These are phyloP conservation scores for Symbiodinium pilosum DNA, from an alignment of 73 alveolate species.

Conservation along the genomic window DNA sequence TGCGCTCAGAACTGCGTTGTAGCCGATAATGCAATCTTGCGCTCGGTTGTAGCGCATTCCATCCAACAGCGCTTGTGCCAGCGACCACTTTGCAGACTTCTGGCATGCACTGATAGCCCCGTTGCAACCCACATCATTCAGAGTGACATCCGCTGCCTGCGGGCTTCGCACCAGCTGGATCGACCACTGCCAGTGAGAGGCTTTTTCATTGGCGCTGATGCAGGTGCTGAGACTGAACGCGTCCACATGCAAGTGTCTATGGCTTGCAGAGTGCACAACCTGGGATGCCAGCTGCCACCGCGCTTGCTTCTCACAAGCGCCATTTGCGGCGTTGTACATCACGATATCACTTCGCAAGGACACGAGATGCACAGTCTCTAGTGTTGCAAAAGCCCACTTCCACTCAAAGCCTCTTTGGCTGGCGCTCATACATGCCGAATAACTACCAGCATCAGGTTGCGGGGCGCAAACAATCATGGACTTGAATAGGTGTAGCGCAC, in stretches of 20 bases:
- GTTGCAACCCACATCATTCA: slow-evolving; percentile 11
- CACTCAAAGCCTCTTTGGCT: slow-evolving; percentile 24
- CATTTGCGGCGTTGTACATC: neutral
- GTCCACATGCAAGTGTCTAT: neutral
- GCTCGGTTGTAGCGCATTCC: neutral
- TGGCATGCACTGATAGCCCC: slow-evolving; percentile 52
- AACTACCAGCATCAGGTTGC: neutral
- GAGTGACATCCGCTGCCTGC: neutral
- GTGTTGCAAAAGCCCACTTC: neutral
- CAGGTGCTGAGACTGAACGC: slow-evolving; percentile 22
- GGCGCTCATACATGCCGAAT: neutral
- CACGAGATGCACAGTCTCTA: neutral
- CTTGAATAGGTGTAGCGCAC: neutral
- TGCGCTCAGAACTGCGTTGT: slow-evolving; percentile 24
- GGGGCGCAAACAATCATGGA: neutral
- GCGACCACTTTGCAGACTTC: slow-evolving; percentile 17
- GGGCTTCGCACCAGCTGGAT: neutral
- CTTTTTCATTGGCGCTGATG: neutral
- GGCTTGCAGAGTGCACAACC: neutral
- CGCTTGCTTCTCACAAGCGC: neutral
- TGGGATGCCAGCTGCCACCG: slow-evolving; percentile 30
- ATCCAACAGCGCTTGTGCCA: slow-evolving; percentile 20
- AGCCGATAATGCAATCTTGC: neutral
- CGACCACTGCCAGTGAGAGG: slow-evolving; percentile 17
- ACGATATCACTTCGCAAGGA: neutral